Evolutionary conservation across 305 asterid species (phyloP).

Genomic region (Ruellia speciosa): DNA sequence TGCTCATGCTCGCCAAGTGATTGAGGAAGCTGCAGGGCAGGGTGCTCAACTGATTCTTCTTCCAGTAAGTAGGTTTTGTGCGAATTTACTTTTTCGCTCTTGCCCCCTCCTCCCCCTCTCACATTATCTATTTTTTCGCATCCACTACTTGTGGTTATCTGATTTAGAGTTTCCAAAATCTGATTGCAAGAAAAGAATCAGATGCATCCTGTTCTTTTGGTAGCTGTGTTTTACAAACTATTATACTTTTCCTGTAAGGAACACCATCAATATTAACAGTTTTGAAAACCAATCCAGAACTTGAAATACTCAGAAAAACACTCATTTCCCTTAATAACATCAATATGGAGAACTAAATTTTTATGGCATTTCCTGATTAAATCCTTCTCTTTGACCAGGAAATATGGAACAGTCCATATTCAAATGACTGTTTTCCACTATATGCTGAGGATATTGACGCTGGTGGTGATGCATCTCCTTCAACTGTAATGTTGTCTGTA

Average conservation of each 20-base stretch:
- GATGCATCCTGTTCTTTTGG: conserved; percentile 4
- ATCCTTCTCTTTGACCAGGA: conserved; percentile 21
- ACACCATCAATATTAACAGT: not conserved
- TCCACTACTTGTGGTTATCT: conserved; percentile 10
- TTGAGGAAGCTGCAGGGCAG: conserved; percentile 54
- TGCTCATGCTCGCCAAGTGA: conserved; percentile 54
- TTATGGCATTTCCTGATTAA: too few relatives aligned
- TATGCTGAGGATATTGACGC: conserved; percentile 87
- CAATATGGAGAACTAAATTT: not conserved
- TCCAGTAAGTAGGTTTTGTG: conserved; percentile 48
- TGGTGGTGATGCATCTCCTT: conserved; percentile 59
- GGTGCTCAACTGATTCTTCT: conserved; percentile 81
- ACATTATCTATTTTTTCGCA: not conserved
- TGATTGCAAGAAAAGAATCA: conserved; percentile 4
- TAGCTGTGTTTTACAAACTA: conserved; percentile 13
- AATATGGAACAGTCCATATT: conserved; percentile 88
- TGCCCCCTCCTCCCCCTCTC: too few relatives aligned
- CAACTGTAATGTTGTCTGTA: conserved; percentile 74
- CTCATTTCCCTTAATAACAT: not conserved
- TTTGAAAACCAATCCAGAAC: not conserved
- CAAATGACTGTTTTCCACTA: conserved; percentile 69
- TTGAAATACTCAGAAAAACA: not conserved
- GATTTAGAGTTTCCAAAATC: not conserved
- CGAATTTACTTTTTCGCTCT: not conserved
- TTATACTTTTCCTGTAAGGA: conserved; percentile 1